A percentile compares a stretch with the other conserved stretches of the same genome.
These are phyloP conservation scores for Arbutus unedo DNA, from an alignment of 148 eudicot species.

Conservation along the genomic window DNA sequence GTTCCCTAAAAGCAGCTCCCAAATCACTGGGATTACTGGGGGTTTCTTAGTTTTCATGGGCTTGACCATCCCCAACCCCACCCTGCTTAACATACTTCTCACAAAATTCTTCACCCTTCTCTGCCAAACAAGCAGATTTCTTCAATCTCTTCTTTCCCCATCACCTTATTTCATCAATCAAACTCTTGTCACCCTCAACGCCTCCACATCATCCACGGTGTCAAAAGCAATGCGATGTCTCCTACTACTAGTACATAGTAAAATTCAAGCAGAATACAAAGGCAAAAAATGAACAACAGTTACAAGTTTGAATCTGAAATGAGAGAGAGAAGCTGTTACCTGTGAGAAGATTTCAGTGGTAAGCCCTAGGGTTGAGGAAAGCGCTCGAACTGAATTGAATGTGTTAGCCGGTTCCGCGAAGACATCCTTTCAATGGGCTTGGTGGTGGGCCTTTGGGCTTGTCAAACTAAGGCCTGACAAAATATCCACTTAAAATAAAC, in stretches of 20 bases:
- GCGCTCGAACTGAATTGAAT: background rate
- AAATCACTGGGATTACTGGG: background rate
- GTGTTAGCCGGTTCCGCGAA: background rate
- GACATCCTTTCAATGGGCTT: background rate
- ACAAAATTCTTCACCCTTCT: background rate
- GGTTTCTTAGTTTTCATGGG: background rate
- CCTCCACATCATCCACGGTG: background rate
- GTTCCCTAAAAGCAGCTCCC: background rate
- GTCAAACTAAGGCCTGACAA: background rate
- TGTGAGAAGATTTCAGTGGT: background rate
- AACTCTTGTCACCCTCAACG: background rate
- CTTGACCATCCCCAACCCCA: background rate
- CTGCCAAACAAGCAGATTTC: background rate
- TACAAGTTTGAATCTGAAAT: background rate
- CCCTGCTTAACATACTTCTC: no score
- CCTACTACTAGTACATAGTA: background rate
- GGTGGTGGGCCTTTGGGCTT: background rate
- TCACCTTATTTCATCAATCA: background rate
- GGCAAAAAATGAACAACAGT: background rate
- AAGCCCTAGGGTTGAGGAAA: background rate
- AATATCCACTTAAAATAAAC: no score
- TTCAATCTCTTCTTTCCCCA: background rate
- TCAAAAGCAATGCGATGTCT: background rate
- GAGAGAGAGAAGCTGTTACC: conserved; percentile 1
- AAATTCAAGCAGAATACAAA: background rate